Evolutionary conservation across 2,329 filamentous ascomycete genomes (phyloP), one percentile per base, ranked within the genome.

Genomic region (Magnaporthales sp.): DNA sequence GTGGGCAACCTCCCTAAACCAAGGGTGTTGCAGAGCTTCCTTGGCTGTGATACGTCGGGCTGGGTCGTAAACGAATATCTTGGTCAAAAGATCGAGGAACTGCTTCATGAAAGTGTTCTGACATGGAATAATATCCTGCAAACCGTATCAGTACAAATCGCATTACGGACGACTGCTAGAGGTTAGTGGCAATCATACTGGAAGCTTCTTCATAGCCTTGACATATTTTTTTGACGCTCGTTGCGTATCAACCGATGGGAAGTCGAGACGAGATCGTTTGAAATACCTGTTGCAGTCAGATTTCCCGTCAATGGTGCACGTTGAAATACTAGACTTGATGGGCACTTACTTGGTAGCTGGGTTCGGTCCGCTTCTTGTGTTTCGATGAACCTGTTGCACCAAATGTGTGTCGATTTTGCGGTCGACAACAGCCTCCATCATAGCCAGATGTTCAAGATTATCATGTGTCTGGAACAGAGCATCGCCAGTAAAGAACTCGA

Each of bases 401-500:
- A 91, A 81, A 68, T 84, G 79, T 0, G 77, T 76, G 68, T 90
- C 87, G 65, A 90, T 85, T 64, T 83, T 80, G 26, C 77, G 77
- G 64, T 85, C 86, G 66, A 87, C 86, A 8, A 90, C 88, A 38
- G 84, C 86, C 72, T 90, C 88, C 88, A 91, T 91, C 88, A 91
- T 91, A n/a, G 88, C 88, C 65, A 91, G 77, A 73, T 91, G 88
- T 74, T 91, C 88, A 27, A 90, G 80, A 68, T 91, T 91, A 70
- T 91, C 88, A 71, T 91, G 88, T 1, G 88, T 91, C 73, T 91
- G 88, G 75, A 91, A 91, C 2, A 91, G 77, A 22, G 88, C 88
- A 72, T 90, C 88, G 5, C 88, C 88, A 0, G 88, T 91, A 69
- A 87, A 91, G 74, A 91, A 90, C 69, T 91, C 88, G 19, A 91